Evolutionary conservation across 1,284 basidiomycete genomes (phyloP).

Genomic region (Ceratobasidium sp.): DNA sequence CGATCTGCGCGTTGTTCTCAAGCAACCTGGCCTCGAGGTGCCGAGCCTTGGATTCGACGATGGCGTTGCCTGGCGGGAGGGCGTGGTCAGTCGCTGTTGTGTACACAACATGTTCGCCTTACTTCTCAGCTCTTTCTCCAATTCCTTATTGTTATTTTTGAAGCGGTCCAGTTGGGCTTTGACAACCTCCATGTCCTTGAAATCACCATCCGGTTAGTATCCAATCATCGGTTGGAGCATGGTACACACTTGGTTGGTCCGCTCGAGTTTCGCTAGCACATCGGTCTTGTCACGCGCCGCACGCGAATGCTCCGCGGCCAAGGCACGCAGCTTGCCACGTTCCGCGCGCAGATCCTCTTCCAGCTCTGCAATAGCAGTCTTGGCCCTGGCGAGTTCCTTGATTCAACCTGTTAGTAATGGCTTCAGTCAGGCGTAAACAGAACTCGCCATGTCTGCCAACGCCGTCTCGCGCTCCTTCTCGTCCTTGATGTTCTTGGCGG

Average conservation of each 20-base stretch:
- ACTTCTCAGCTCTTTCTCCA: conserved; percentile 73
- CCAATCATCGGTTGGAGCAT: conserved; percentile 5
- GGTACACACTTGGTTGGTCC: conserved; percentile 67
- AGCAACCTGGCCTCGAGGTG: conserved; percentile 64
- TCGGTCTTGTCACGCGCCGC: conserved; percentile 67
- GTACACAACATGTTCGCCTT: conserved; percentile 40
- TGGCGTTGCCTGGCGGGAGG: conserved; percentile 58
- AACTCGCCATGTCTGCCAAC: conserved; percentile 63
- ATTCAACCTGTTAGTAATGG: neutral
- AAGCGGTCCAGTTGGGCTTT: conserved; percentile 66
- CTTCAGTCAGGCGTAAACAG: neutral
- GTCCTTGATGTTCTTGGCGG: conserved; percentile 38
- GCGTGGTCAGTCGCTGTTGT: conserved; percentile 34
- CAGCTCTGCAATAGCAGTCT: conserved; percentile 65
- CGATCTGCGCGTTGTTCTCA: conserved; percentile 70
- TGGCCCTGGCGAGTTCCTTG: conserved; percentile 74
- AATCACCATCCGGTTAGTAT: conserved; percentile 1
- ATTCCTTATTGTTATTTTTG: conserved; percentile 70
- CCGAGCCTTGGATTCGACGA: conserved; percentile 71
- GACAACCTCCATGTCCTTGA: conserved; percentile 76
- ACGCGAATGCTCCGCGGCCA: conserved; percentile 67
- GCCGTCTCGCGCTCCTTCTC: conserved; percentile 45
- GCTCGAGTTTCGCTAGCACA: conserved; percentile 64
- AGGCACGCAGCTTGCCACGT: conserved; percentile 63
- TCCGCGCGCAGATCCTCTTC: conserved; percentile 72